A percentile compares a stretch with the other conserved stretches of the same genome.
These are phyloP conservation scores for Psidium guajava DNA, from an alignment of 345 rosid species.

Conservation along the genomic window DNA sequence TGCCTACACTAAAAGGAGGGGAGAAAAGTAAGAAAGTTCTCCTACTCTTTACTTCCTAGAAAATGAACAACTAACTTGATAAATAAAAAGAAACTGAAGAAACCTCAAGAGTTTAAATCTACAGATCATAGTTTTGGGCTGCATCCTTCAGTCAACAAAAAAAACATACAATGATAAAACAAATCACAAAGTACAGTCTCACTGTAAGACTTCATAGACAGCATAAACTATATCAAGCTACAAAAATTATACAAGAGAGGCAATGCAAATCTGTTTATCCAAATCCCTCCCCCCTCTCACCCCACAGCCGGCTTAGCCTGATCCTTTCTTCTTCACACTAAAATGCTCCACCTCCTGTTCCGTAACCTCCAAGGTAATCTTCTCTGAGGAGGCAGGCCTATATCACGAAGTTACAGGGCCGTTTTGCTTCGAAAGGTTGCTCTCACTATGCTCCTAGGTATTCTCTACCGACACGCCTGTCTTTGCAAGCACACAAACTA, in stretches of 20 bases:
- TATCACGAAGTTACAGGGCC: neutral
- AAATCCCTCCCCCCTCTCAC: neutral
- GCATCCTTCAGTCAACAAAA: neutral
- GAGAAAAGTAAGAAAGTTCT: neutral
- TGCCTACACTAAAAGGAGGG: neutral
- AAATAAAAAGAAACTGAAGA: neutral
- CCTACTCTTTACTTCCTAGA: neutral
- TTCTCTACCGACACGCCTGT: neutral
- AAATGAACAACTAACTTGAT: neutral
- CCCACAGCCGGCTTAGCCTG: neutral
- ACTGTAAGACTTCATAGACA: neutral
- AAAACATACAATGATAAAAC: neutral
- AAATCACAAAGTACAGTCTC: neutral
- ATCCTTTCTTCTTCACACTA: neutral
- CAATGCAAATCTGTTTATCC: neutral
- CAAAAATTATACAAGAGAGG: neutral
- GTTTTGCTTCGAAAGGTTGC: neutral
- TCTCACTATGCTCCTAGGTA: neutral
- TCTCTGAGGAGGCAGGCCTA: neutral
- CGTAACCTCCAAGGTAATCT: neutral
- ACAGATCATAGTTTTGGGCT: neutral
- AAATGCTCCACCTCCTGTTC: neutral
- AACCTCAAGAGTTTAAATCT: neutral
- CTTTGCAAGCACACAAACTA: neutral
- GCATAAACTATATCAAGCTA: neutral